A percentile compares a stretch with the other conserved stretches of the same genome.
Evolutionary conservation across 331 rosid species (phyloP).

Genomic region (Acacia concinna): DNA sequence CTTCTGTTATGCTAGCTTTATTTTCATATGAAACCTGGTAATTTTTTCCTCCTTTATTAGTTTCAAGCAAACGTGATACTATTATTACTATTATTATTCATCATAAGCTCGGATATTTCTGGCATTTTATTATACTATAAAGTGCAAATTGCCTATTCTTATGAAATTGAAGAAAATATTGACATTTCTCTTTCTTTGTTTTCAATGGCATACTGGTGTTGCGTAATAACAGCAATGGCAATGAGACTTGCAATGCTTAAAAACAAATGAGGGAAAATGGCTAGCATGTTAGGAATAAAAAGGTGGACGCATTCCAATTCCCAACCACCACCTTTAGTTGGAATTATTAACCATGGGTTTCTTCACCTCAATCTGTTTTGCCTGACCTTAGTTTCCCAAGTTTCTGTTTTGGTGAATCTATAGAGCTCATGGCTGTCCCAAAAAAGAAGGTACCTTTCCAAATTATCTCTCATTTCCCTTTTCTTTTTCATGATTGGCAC

Average conservation of each 20-base stretch:
- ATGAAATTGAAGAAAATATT: neutral
- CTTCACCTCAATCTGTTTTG: conserved; percentile 41
- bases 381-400: conserved; percentile 65
- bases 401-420: conserved; percentile 56
- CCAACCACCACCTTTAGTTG: conserved; percentile 53
- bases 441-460: conserved; percentile 52
- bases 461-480: neutral
- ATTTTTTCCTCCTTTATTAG: neutral
- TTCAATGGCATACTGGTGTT: neutral
- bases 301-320: conserved; percentile 49
- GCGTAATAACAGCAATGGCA: conserved; percentile 40
- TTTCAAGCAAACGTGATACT: neutral
- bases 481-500: neutral
- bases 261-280: conserved; percentile 30
- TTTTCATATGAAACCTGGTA: neutral
- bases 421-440: conserved; percentile 98
- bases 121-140: no score
- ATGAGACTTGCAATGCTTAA: conserved; percentile 42
- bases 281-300: conserved; percentile 37
- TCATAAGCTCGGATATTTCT: no score
- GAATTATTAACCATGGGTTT: conserved; percentile 31
- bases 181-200: neutral
- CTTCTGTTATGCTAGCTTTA: neutral
- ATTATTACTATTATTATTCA: no score
- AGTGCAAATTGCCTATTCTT: neutral